Evolutionary conservation across 441 rosid genomes (phyloP).

Genomic region (Theobroma grandiflorum): DNA sequence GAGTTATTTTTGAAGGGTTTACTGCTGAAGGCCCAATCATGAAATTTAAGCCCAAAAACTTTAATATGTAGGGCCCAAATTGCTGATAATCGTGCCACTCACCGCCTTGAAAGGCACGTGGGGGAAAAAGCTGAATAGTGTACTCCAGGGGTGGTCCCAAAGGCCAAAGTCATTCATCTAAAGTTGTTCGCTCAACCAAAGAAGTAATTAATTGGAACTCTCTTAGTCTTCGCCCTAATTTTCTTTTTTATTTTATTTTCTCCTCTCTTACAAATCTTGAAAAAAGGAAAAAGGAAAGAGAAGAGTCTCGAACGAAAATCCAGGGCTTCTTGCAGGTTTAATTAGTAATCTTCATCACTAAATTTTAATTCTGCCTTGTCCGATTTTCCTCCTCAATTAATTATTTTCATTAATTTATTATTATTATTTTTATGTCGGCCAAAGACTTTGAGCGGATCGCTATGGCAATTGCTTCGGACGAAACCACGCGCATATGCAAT

Average conservation of each 20-base stretch:
- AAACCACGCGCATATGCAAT: constrained; percentile 67
- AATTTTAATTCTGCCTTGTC: not conserved
- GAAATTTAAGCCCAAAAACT: not conserved
- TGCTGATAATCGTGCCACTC: not conserved
- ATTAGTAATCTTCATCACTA: not conserved
- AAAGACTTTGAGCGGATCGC: constrained; percentile 33
- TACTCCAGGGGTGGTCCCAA: not conserved
- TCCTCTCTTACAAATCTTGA: not conserved
- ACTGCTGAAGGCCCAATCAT: not conserved
- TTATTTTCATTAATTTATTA: not conserved
- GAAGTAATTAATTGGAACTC: not conserved
- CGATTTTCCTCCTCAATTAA: not conserved
- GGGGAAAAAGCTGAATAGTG: not conserved
- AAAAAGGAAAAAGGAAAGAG: not conserved
- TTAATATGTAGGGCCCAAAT: not conserved
- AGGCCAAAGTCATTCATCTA: constrained; percentile 12
- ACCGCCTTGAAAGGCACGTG: not conserved
- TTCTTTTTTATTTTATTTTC: not conserved
- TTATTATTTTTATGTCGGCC: not conserved
- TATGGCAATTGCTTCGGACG: constrained; percentile 74
- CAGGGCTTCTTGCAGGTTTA: constrained; percentile 15
- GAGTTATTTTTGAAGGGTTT: not conserved
- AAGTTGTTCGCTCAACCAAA: constrained; percentile 23
- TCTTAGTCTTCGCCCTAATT: not conserved
- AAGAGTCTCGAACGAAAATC: constrained; percentile 22